phyloP scores from a whole-genome alignment of 768 basidiomycete species.

The Mycena leptocephala region DNA sequence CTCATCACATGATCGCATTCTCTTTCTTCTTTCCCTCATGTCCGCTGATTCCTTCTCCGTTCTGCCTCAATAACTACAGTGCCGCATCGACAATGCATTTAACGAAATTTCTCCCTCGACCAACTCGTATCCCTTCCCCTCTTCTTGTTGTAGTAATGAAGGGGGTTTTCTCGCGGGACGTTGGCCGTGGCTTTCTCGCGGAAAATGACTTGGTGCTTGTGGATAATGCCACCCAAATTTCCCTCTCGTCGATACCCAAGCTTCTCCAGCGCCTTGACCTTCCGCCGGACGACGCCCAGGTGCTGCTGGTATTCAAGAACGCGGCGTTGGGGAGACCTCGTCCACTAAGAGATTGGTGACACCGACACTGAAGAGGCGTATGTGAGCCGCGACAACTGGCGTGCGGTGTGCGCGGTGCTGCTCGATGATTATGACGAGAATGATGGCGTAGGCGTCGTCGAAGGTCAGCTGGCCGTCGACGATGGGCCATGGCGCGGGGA shows the following conservation, averaged over 20 bases:
- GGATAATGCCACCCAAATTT: constrained; percentile 54
- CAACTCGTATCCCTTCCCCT: constrained; percentile 17
- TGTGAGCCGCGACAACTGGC: constrained; percentile 82
- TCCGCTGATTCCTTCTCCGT: constrained; percentile 50
- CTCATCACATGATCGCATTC: neutral
- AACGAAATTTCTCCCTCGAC: constrained; percentile 44
- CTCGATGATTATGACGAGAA: constrained; percentile 61
- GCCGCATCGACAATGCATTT: constrained; percentile 70
- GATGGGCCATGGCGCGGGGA: constrained; percentile 27
- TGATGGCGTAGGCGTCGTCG: constrained; percentile 38
- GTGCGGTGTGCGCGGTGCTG: constrained; percentile 84
- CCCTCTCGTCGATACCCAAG: constrained; percentile 69
- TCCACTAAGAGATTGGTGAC: constrained; percentile 38
- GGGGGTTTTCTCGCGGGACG: constrained; percentile 38
- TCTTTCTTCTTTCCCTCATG: constrained; percentile 26
- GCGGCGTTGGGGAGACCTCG: constrained; percentile 82
- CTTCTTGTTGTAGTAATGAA: no score
- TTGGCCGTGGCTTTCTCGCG: constrained; percentile 32
- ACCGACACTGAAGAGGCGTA: constrained; percentile 40
- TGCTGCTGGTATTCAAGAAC: constrained; percentile 81
- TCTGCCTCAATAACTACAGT: constrained; percentile 60
- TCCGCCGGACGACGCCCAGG: constrained; percentile 80
- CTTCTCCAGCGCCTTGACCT: constrained; percentile 79
- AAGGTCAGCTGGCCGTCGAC: constrained; percentile 20
- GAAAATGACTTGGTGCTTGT: constrained; percentile 3